phyloP scores from a whole-genome alignment of 441 rosid genomes.

The Erodium trifolium region DNA sequence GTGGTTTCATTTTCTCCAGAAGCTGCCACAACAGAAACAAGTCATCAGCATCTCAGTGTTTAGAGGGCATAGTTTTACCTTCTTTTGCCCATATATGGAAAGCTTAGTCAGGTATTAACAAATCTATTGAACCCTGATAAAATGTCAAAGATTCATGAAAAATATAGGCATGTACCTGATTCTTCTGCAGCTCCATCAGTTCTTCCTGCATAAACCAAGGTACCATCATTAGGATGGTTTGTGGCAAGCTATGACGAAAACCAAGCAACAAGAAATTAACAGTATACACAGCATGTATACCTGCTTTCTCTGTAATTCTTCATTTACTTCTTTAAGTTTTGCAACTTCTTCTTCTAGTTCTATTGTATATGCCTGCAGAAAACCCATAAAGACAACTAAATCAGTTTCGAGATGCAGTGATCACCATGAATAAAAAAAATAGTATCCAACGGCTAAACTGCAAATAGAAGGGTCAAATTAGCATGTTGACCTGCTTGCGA shows the following conservation, averaged over 20 bases:
- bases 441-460: not conserved
- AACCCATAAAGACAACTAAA: not conserved
- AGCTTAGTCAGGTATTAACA: too few relatives aligned
- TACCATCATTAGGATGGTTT: constrained; percentile 7
- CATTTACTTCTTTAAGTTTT: constrained; percentile 53
- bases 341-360: constrained; percentile 65
- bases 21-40: constrained; percentile 24
- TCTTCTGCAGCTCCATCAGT: constrained; percentile 39
- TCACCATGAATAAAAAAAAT: not conserved
- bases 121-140: too few relatives aligned
- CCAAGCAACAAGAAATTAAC: too few relatives aligned
- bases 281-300: constrained; percentile 20
- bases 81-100: too few relatives aligned
- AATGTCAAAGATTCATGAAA: too few relatives aligned
- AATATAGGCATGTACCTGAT: not conserved
- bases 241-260: too few relatives aligned
- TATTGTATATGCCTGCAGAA: constrained; percentile 56
- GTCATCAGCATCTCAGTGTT: too few relatives aligned
- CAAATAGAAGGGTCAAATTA: constrained; percentile 9
- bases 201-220: constrained; percentile 37
- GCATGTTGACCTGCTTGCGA: constrained; percentile 53
- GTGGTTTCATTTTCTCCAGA: constrained; percentile 32
- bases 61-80: too few relatives aligned
- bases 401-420: not conserved
- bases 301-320: constrained; percentile 53